Evolutionary conservation across 2,329 filamentous ascomycete genomes (phyloP), one percentile per base, ranked within the genome.

Genomic region (Trichoderma sp.): DNA sequence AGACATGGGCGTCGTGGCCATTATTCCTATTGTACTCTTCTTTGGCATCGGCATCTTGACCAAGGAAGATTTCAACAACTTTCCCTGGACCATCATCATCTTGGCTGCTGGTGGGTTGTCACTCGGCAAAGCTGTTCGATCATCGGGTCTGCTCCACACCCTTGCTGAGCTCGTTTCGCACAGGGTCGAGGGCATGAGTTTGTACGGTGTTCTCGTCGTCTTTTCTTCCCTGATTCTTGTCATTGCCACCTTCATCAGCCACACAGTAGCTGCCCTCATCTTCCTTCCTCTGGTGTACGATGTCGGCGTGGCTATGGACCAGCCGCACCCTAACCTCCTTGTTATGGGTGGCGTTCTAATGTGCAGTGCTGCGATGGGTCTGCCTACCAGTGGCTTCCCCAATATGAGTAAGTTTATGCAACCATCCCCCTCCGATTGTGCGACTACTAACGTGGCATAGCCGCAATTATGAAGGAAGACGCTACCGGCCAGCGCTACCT

Each of bases 41-140:
- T 99, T 99, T 80, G 97, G 97, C 73, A 95, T 95, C 2, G 97
- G 97, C 12, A 96, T 98, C 79, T 88, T 99, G 38, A 98, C 95
- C 66, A 99, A 98, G 85, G 97, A 98, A 85, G 97, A 99, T 85
- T 99, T 99, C 83, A 99, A 99, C 88, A 99, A 99, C 84, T 99
- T 99, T 84, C 93, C 98, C 53, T 99, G 97, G 97, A 99, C 97
- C 24, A 99, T 99, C 84, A 98, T 99, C 85, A 98, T 99, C 81
- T 92, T 99, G 24, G 97, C 97, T 0, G 96, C 97, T 0, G 97
- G 97, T 64, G 97, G 97, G 8, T 87, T 99, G 41, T 95, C 95
- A 1, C 91, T 99, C 0, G 97, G 97, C 75, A 98, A 97, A 83
- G 94, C 96, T 0, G 97, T 99, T 75, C 96, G 95, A 78, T 97